phyloP scores from a whole-genome alignment of 2,329 filamentous ascomycete genomes.

The Talaromyces sp. region DNA sequence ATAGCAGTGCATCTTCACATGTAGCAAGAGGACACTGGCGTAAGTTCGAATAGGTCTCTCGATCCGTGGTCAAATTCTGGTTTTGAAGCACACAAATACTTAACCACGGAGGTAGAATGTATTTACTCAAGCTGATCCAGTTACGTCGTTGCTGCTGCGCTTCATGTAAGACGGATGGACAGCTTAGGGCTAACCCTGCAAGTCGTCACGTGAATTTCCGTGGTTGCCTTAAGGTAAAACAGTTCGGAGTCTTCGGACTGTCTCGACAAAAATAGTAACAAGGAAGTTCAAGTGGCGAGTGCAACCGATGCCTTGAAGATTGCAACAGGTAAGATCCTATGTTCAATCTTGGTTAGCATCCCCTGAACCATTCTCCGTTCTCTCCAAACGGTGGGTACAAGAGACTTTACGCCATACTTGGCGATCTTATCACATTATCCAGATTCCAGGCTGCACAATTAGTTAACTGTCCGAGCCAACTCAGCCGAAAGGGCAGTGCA shows the following conservation, averaged over 20 bases:
- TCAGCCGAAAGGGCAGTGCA: constrained; percentile 5
- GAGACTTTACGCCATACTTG: constrained; percentile 1
- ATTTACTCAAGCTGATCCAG: neutral
- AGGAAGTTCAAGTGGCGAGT: neutral
- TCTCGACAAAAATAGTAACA: neutral
- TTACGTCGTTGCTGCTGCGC: neutral
- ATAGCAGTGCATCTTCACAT: neutral
- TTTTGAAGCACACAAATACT: neutral
- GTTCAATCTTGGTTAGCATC: neutral
- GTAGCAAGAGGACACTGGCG: neutral
- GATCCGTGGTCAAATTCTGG: neutral
- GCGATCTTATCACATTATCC: neutral
- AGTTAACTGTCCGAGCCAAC: neutral
- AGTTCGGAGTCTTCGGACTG: neutral
- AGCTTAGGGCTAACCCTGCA: neutral
- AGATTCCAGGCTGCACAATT: constrained; percentile 1
- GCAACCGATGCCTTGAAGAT: neutral
- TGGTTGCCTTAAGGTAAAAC: neutral
- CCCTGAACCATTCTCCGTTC: neutral
- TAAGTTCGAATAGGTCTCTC: neutral
- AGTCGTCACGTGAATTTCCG: neutral
- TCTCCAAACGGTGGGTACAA: neutral
- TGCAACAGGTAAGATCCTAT: neutral
- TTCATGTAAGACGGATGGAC: neutral
- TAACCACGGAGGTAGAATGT: neutral